These are phyloP conservation scores for Globisporangium rhizosaccharum DNA, from an alignment of 352 stramenopile genomes.

Conservation along the genomic window DNA sequence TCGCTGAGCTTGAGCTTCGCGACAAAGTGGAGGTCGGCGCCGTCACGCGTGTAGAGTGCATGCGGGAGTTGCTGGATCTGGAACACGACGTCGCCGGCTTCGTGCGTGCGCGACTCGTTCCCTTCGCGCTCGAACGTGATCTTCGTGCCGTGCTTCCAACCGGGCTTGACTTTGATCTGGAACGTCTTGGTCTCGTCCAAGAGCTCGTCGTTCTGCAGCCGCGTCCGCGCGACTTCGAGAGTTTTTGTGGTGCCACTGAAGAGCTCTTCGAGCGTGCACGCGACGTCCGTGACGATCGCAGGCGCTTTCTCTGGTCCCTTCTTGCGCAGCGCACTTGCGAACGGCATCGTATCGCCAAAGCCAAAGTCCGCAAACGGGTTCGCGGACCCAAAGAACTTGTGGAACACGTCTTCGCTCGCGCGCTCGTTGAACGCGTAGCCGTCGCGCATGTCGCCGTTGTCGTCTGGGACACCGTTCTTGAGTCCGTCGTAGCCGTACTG, in stretches of 20 bases:
- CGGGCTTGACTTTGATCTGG: constrained; percentile 88
- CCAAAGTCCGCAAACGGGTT: constrained; percentile 91
- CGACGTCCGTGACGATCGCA: constrained; percentile 64
- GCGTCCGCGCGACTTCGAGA: constrained; percentile 77
- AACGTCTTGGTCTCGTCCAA: constrained; percentile 81
- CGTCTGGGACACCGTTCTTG: constrained; percentile 83
- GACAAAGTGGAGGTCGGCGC: constrained; percentile 90
- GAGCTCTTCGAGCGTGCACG: constrained; percentile 89
- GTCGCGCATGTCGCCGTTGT: constrained; percentile 66
- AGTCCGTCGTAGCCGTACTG: constrained; percentile 93
- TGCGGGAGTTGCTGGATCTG: constrained; percentile 85
- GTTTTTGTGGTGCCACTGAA: constrained; percentile 88
- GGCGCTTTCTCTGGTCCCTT: constrained; percentile 65
- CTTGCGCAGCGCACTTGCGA: constrained; percentile 74
- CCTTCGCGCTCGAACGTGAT: constrained; percentile 94
- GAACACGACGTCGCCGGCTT: constrained; percentile 93
- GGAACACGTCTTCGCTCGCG: constrained; percentile 89
- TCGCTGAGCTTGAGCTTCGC: constrained; percentile 94
- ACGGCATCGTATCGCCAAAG: constrained; percentile 83
- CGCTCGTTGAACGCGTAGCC: constrained; percentile 89
- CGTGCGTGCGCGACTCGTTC: constrained; percentile 89
- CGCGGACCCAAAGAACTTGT: constrained; percentile 89
- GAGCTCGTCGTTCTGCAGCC: constrained; percentile 69
- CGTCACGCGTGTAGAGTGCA: constrained; percentile 85
- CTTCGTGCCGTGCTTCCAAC: constrained; percentile 92